A percentile compares a stretch with the other conserved stretches of the same genome.
Evolutionary conservation across 2,329 filamentous ascomycete species (phyloP).

Genomic region (Penicillium sclerotigenum): DNA sequence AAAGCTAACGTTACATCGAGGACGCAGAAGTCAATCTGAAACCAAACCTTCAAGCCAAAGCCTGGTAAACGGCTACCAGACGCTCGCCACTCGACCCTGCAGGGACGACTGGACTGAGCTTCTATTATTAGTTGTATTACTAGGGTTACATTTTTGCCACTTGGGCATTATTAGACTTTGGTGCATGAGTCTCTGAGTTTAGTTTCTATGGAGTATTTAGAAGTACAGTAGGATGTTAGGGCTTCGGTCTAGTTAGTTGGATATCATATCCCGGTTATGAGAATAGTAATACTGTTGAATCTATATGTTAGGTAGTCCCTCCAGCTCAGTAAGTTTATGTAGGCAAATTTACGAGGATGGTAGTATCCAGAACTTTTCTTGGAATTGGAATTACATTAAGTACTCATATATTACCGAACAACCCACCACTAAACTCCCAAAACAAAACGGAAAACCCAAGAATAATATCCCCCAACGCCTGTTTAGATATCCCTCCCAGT

Average conservation of each 20-base stretch:
- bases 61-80: neutral
- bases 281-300: neutral
- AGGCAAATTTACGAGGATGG: neutral
- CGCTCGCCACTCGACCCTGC: neutral
- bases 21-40: neutral
- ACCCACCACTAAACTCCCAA: neutral
- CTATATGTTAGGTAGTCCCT: too few species aligned
- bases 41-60: neutral
- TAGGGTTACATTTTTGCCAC: neutral
- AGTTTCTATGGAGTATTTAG: neutral
- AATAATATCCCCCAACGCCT: constrained; percentile 13
- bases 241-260: accelerated
- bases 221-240: neutral
- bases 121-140: neutral
- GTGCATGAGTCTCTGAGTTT: neutral
- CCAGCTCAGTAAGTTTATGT: neutral
- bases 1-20: neutral
- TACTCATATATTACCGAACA: constrained; percentile 7
- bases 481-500: neutral
- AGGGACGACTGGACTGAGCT: neutral
- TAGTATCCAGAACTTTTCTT: neutral
- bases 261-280: neutral
- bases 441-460: neutral
- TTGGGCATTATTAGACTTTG: neutral
- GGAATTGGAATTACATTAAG: constrained; percentile 19